These are phyloP conservation scores for Exophiala spinifera DNA, from an alignment of 2,329 filamentous ascomycete species.

Conservation along the genomic window DNA sequence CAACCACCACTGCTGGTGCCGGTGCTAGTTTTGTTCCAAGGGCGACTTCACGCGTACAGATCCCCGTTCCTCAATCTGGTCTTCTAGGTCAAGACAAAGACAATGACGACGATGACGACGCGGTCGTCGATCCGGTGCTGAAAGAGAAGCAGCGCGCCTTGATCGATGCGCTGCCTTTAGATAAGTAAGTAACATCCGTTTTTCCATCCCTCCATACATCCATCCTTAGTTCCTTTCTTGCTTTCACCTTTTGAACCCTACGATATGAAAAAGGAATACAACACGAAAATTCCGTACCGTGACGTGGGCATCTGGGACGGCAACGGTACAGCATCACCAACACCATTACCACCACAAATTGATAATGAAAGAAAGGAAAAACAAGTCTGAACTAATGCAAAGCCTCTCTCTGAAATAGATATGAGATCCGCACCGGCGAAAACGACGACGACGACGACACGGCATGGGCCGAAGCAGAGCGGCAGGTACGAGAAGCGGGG, in stretches of 20 bases:
- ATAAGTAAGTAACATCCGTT: conserved; percentile 60
- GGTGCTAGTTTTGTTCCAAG: no score
- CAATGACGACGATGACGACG: conserved; percentile 66
- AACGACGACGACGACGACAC: conserved; percentile 47
- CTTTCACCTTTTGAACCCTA: neutral
- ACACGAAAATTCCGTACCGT: no score
- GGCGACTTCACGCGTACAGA: conserved; percentile 5
- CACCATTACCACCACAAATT: no score
- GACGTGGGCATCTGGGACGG: no score
- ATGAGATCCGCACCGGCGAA: conserved; percentile 40
- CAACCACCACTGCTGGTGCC: no score
- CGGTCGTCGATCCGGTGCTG: conserved; percentile 69
- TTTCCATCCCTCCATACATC: no score
- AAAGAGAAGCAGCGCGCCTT: conserved; percentile 79
- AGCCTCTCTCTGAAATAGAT: conserved; percentile 37
- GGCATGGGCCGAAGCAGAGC: conserved; percentile 64
- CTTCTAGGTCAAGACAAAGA: neutral
- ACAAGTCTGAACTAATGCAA: conserved; percentile 35
- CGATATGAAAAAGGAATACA: no score
- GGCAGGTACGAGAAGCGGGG: conserved; percentile 61
- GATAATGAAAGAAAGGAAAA: no score
- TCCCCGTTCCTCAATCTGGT: neutral
- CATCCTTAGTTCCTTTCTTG: no score
- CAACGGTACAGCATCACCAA: no score
- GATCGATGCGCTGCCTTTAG: conserved; percentile 85